A percentile compares a stretch with the other conserved stretches of the same genome.
Evolutionary conservation across 495 filamentous ascomycete species (phyloP).

Genomic region (Friedmanniomyces endolithicus): DNA sequence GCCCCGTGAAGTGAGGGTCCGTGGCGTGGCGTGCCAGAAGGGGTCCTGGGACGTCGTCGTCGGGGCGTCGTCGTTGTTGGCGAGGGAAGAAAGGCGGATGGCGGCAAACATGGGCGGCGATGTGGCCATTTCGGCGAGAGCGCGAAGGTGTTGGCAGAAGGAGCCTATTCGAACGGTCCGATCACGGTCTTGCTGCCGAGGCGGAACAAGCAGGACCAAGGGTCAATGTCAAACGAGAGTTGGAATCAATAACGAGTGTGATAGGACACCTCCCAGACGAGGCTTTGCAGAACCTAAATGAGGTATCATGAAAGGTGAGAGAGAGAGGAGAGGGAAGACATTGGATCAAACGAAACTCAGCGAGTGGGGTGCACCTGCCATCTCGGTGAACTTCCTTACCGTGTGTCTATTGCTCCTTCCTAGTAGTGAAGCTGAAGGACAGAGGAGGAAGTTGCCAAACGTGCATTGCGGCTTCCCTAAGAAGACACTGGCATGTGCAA

Average conservation of each 20-base stretch:
- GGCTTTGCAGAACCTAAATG: too few species aligned
- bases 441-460: too few species aligned
- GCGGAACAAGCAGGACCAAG: not conserved
- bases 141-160: not conserved
- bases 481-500: too few species aligned
- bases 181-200: not conserved
- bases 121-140: not conserved
- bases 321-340: too few species aligned
- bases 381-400: too few species aligned
- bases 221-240: not conserved
- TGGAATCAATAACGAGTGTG: not conserved
- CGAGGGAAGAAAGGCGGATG: not conserved
- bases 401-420: too few species aligned
- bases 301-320: too few species aligned
- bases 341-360: too few species aligned
- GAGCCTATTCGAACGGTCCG: not conserved
- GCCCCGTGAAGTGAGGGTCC: not conserved
- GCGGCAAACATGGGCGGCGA: not conserved
- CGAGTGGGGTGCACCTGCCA: too few species aligned
- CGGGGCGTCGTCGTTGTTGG: not conserved
- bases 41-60: conserved; percentile 1
- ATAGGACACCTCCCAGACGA: not conserved
- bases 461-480: too few species aligned
- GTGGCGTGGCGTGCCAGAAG: conserved; percentile 14
- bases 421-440: too few species aligned